Evolutionary conservation across 495 filamentous ascomycete genomes (phyloP).

Genomic region (Elasticomyces elasticus): DNA sequence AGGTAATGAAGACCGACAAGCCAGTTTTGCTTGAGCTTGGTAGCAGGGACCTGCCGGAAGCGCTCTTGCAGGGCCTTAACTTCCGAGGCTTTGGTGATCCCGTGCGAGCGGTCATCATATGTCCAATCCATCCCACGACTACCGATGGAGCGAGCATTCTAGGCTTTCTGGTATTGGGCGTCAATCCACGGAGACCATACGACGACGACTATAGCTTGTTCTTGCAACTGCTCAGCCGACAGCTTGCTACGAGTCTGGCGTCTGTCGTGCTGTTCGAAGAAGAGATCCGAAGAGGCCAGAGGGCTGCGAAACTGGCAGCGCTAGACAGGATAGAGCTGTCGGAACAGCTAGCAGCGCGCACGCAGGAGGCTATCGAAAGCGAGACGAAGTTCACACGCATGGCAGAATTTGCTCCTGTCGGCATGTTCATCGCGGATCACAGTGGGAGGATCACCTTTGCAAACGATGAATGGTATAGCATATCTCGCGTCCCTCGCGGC

Average conservation of each 20-base stretch:
- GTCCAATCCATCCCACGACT: constrained; percentile 60
- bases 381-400: constrained; percentile 65
- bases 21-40: constrained; percentile 50
- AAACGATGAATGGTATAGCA: constrained; percentile 65
- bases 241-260: constrained; percentile 59
- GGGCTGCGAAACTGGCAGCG: constrained; percentile 54
- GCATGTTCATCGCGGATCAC: constrained; percentile 60
- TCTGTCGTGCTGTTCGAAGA: constrained; percentile 65
- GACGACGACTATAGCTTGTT: constrained; percentile 63
- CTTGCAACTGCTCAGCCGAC: constrained; percentile 56
- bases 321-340: constrained; percentile 57
- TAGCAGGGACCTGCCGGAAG: constrained; percentile 46
- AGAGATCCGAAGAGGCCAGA: constrained; percentile 57
- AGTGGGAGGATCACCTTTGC: constrained; percentile 54
- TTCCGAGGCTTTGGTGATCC: constrained; percentile 57
- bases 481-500: constrained; percentile 46
- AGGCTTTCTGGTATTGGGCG: constrained; percentile 59
- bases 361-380: constrained; percentile 57
- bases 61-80: constrained; percentile 50
- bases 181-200: constrained; percentile 59
- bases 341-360: constrained; percentile 53
- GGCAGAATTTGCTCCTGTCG: constrained; percentile 63
- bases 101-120: constrained; percentile 55
- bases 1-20: constrained; percentile 51
- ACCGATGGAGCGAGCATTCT: constrained; percentile 43